Evolutionary conservation across 257 asterid species (phyloP).

Genomic region (Rhazya stricta): DNA sequence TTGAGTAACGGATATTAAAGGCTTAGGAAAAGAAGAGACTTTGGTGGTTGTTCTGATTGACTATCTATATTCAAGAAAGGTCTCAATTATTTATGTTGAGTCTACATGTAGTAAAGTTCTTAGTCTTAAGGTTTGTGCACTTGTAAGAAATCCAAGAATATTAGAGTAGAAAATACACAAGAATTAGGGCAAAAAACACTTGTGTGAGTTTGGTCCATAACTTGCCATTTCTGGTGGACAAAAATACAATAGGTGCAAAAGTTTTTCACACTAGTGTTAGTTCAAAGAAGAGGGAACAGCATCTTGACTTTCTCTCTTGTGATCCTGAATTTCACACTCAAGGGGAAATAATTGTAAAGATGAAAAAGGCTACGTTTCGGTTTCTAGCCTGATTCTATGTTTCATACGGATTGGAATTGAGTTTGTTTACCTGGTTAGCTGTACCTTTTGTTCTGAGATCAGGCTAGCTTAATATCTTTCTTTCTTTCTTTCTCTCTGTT

Average conservation of each 20-base stretch:
- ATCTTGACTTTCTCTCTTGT: neutral
- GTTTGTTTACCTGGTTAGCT: neutral
- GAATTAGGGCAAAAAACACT: neutral
- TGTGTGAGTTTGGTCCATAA: neutral
- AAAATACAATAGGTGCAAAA: neutral
- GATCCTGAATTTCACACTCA: neutral
- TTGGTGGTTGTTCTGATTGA: neutral
- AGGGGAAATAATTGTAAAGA: neutral
- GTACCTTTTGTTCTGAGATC: neutral
- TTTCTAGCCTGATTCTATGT: neutral
- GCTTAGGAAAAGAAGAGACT: neutral
- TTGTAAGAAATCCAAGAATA: neutral
- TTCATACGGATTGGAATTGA: constrained; percentile 1
- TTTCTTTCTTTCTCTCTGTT: neutral
- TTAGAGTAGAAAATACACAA: neutral
- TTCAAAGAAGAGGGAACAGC: neutral
- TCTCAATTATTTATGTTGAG: neutral
- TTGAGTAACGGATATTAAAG: neutral
- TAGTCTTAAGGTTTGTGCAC: neutral
- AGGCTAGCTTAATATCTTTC: neutral
- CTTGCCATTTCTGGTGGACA: neutral
- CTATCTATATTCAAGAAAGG: neutral
- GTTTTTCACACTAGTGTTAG: neutral
- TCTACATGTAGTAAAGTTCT: neutral
- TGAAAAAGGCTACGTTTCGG: neutral